Base-by-base conservation (phyloP, 108 stramenopile species). In the Fragilaria crotonensis region DNA sequence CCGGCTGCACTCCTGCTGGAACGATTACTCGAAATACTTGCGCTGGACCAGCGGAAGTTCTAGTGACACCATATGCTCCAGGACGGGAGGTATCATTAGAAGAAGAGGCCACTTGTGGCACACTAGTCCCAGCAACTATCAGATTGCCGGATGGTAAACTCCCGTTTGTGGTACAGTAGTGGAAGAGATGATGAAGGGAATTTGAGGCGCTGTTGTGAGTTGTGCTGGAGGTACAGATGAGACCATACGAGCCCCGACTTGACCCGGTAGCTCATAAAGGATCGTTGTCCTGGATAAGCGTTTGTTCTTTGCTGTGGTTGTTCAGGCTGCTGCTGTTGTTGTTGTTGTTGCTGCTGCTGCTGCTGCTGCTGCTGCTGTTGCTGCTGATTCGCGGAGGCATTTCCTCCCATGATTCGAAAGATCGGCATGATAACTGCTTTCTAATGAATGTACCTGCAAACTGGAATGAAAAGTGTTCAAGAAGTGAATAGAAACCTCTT, bases 11-110 rank as follows among this genome's bases (percentile, higher is more conserved):
- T 27, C 78, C 79, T 18, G 59, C 21, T 0, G 93, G 93, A 33
- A 94, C 77, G 22, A 77, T 86, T 2, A 94, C 89, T 1, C 87
- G 83, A 72, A 76, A 93, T 3, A 89, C 81, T 66, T 80, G 81
- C 2, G 81, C 76, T 17, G 83, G 80, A 18, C 89, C 85, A 2
- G 73, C 59, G 2, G 67, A 52, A 22, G 76, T 67, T 48, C 80
- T 60, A 27, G 81, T 67, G 30, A 87, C 72, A n/a, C 70, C 64
- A 56, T 79, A 84, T 0, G 81, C 82, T 28, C 82, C 81, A 21
- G 82, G 80, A 31, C 78, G 54, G 36, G 36, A 41, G 7, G 36
- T 41, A 41, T 41, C 36, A 14, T 41, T 41, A 14, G 36, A 41
- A 41, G 36, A 7, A 41, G 7, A 11, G 7, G 36, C 36, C 36